Evolutionary conservation across 257 asterid species (phyloP), one percentile per base, ranked within the genome.

Genomic region (Fraxinus quadrangulata): DNA sequence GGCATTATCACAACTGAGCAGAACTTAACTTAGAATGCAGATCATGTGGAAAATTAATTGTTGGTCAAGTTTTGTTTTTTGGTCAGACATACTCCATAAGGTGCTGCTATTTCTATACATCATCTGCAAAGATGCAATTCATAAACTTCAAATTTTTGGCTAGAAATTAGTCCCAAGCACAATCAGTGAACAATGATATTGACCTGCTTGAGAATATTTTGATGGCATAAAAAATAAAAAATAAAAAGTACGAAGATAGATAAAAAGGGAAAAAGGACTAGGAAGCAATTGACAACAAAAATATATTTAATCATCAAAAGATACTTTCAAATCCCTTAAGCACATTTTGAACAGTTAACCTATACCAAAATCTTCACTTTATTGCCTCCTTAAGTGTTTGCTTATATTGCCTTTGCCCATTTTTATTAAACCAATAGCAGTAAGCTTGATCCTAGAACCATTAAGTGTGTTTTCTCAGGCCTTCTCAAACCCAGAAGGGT

Each of bases 41-140:
- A 67, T 13, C 34, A 30, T 40, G 63, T 31, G n/a, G 47, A 51
- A 39, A 28, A 11, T 54, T 5, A 51, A 19, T 6, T 19, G 8
- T 30, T n/a, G n/a, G 12, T 40, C 4, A 24, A 66, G 6, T 28
- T 66, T 67, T 28, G 40, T 5, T 26, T 66, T 17, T 76, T 12
- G 9, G 42, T 19, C 4, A 28, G 23, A 28, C 13, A 17, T 40
- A 34, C 47, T 67, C 67, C 67, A 39, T 23, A 16, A 66, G 33
- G 13, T 76, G 24, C 31, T 66, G 34, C 67, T 51, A 66, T 28
- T 16, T 1, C 68, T 40, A 14, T 39, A 11, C 49, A 24, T 75
- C 42, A 65, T 67, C 61, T 54, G 71, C 65, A 23, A 75, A 10
- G 31, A 19, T 54, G 65, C 65, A 54, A 54, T 54, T 54, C 65